Percentiles rank a stretch among this genome's conserved stretches.
phyloP scores from a whole-genome alignment of 1,139 yeast genomes.

The Candida sp. region DNA sequence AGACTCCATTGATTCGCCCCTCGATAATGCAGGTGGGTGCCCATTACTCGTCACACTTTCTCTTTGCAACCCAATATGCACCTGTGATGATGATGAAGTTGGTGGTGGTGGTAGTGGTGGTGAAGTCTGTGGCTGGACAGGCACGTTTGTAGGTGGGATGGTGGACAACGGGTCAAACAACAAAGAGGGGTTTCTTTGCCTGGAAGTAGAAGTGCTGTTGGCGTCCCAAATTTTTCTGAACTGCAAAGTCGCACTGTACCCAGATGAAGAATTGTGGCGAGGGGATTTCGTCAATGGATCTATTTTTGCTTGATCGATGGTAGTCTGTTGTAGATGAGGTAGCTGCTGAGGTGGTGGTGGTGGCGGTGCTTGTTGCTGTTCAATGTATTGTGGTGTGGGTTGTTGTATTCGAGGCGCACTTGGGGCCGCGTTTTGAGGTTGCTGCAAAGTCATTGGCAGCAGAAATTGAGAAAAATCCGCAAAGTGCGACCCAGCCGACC shows the following conservation, averaged over 20 bases:
- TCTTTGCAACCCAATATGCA: neutral
- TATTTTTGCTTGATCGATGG: constrained; percentile 6
- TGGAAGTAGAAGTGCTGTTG: constrained; percentile 9
- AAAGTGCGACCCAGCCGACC: neutral
- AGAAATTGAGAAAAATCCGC: neutral
- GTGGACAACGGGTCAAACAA: constrained; percentile 44
- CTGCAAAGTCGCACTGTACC: constrained; percentile 25
- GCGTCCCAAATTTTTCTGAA: constrained; percentile 47
- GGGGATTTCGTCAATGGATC: constrained; percentile 10
- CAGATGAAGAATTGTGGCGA: constrained; percentile 19
- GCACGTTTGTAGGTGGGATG: constrained; percentile 14
- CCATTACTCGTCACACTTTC: neutral
- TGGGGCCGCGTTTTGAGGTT: neutral
- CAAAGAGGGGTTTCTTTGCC: constrained; percentile 40
- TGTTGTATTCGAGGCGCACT: constrained; percentile 1
- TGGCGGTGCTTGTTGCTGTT: neutral
- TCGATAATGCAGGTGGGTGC: neutral
- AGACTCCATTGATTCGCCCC: neutral
- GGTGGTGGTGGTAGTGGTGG: neutral
- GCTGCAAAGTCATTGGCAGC: constrained; percentile 1
- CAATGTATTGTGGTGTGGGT: neutral
- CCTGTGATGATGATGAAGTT: too few species aligned
- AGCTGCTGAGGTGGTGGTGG: constrained; percentile 1
- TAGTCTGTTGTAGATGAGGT: constrained; percentile 1
- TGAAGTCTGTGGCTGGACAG: neutral